Percentiles rank a stretch among this genome's conserved stretches.
Conservation (phyloP, 768 basidiomycete species). For the Sporobolomyces pararoseus region DNA sequence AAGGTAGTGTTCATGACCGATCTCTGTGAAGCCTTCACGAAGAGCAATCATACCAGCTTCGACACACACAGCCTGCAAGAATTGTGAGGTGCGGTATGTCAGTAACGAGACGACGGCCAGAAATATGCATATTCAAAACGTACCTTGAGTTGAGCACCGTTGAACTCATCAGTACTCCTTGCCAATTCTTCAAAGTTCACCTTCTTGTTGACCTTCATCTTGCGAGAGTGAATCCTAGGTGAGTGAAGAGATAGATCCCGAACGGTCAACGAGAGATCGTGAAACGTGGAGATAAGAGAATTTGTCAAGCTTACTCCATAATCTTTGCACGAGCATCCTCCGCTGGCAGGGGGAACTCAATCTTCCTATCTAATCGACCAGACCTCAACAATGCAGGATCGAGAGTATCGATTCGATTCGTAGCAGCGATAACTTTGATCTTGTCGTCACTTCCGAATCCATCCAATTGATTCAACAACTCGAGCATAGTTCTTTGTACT, state of each 20-base stretch:
- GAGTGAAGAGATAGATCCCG: neutral
- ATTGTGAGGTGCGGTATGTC: slow-evolving; percentile 5
- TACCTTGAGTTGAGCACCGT: slow-evolving; percentile 67
- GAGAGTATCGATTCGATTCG: slow-evolving; percentile 96
- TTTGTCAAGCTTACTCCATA: slow-evolving; percentile 55
- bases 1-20: slow-evolving; percentile 88
- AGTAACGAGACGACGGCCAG: too few species aligned
- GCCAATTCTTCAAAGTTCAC: slow-evolving; percentile 98
- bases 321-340: slow-evolving; percentile 95
- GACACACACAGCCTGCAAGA: slow-evolving; percentile 84
- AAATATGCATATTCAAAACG: too few species aligned
- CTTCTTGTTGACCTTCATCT: slow-evolving; percentile 80
- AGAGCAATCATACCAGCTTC: slow-evolving; percentile 99
- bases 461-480: slow-evolving; percentile 94
- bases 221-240: slow-evolving; percentile 76
- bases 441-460: slow-evolving; percentile 95
- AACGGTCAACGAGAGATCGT: neutral
- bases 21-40: slow-evolving; percentile 79
- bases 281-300: too few species aligned
- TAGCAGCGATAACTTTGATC: slow-evolving; percentile 99
- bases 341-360: slow-evolving; percentile 95
- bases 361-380: slow-evolving; percentile 94
- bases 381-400: slow-evolving; percentile 98
- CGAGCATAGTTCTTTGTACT: slow-evolving; percentile 99
- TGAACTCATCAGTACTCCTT: slow-evolving; percentile 95